phyloP scores from a whole-genome alignment of 352 stramenopile species.

The Phytophthora citrophthora region DNA sequence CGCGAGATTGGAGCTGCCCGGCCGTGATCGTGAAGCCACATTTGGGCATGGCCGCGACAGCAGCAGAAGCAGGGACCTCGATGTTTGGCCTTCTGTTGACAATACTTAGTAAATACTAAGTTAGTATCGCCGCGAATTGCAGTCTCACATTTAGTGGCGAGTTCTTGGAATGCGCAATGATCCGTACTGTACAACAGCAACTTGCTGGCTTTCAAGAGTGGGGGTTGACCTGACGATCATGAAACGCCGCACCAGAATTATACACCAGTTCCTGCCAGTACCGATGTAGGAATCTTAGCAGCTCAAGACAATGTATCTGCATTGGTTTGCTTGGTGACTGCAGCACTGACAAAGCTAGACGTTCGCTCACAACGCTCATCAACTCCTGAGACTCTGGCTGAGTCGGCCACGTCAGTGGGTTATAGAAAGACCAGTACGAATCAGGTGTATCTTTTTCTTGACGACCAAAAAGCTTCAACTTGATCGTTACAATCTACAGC shows the following conservation, averaged over 20 bases:
- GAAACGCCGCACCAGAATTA: neutral
- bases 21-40: constrained; percentile 7
- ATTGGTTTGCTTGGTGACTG: no score
- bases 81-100: neutral
- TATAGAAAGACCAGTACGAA: constrained; percentile 22
- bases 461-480: no score
- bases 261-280: neutral
- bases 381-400: no score
- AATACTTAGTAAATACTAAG: no score
- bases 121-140: no score
- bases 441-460: constrained; percentile 15
- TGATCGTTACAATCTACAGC: neutral
- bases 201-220: no score
- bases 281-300: no score
- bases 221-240: neutral
- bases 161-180: constrained; percentile 14
- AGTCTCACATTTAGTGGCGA: neutral
- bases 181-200: neutral
- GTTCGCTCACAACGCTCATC: no score
- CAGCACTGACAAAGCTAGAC: no score
- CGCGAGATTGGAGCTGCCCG: constrained; percentile 2
- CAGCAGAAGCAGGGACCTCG: neutral
- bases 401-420: constrained; percentile 16
- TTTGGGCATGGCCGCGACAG: constrained; percentile 1
- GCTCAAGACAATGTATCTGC: no score